Percentiles rank a stretch among this genome's conserved stretches.
These are phyloP conservation scores for Aspergillus pseudoterreus DNA, from an alignment of 2,329 filamentous ascomycete genomes.

Conservation along the genomic window DNA sequence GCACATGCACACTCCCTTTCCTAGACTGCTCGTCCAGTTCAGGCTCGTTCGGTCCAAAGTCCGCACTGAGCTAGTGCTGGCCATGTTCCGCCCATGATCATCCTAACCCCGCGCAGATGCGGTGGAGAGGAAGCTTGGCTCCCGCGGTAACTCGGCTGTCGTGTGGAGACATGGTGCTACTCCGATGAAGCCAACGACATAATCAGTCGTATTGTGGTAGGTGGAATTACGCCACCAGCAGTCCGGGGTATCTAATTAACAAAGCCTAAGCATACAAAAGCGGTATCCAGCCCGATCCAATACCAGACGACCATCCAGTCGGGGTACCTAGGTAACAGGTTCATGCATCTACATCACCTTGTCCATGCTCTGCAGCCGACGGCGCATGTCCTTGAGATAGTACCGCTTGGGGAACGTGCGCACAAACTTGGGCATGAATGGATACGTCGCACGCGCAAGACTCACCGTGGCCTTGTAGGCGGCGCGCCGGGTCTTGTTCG, in stretches of 20 bases:
- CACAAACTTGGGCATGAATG: conserved; percentile 21
- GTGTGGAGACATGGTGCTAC: background rate
- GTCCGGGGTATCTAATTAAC: too few relatives aligned
- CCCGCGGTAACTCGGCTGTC: conserved; percentile 4
- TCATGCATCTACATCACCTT: background rate
- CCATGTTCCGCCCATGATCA: background rate
- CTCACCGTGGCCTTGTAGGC: conserved; percentile 18
- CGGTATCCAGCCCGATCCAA: too few relatives aligned
- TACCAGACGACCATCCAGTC: background rate
- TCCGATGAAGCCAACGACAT: background rate
- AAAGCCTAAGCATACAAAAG: too few relatives aligned
- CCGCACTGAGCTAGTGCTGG: background rate
- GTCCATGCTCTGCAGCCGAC: conserved; percentile 5
- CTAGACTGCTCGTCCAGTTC: too few relatives aligned
- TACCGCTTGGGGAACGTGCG: conserved; percentile 23
- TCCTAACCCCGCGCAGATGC: background rate
- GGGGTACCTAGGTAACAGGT: too few relatives aligned
- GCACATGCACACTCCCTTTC: too few relatives aligned
- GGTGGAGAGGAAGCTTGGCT: conserved; percentile 4
- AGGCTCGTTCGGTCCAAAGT: background rate
- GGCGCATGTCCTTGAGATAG: conserved; percentile 33
- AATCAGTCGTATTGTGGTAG: background rate
- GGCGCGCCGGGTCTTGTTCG: conserved; percentile 15
- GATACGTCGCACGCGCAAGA: conserved; percentile 19
- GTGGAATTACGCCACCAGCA: too few relatives aligned